Evolutionary conservation across 306 rosid species (phyloP).

Genomic region (Rosa persica): DNA sequence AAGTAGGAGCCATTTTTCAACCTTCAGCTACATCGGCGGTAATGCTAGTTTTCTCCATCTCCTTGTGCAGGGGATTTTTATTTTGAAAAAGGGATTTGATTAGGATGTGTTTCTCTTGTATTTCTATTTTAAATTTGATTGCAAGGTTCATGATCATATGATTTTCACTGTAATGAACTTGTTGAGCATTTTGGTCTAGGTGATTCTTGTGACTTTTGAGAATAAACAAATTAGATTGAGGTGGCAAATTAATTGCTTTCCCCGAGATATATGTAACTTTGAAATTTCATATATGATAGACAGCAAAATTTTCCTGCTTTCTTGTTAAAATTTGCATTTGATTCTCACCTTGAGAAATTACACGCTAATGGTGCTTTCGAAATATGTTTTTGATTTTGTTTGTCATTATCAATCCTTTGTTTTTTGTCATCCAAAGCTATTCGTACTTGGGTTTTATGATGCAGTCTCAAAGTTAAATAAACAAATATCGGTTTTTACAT

Average conservation of each 20-base stretch:
- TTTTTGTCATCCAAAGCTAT: neutral
- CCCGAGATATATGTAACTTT: neutral
- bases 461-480: neutral
- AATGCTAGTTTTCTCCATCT: neutral
- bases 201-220: constrained; percentile 16
- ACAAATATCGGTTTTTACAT: neutral
- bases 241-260: constrained; percentile 10
- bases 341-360: neutral
- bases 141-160: constrained; percentile 10
- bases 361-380: neutral
- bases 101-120: constrained; percentile 26
- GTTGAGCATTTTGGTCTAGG: constrained; percentile 16
- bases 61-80: constrained; percentile 11
- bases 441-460: neutral
- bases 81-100: constrained; percentile 1
- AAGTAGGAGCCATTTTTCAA: constrained; percentile 20
- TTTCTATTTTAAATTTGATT: constrained; percentile 12
- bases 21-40: neutral
- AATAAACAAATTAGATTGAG: constrained; percentile 24
- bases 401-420: neutral
- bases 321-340: neutral
- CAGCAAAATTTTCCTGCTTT: neutral
- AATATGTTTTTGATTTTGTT: neutral
- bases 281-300: constrained; percentile 7
- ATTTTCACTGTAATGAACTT: constrained; percentile 13